Evolutionary conservation across 805 yeast genomes (phyloP), one percentile per base, ranked within the genome.

Genomic region (Candida maesae): DNA sequence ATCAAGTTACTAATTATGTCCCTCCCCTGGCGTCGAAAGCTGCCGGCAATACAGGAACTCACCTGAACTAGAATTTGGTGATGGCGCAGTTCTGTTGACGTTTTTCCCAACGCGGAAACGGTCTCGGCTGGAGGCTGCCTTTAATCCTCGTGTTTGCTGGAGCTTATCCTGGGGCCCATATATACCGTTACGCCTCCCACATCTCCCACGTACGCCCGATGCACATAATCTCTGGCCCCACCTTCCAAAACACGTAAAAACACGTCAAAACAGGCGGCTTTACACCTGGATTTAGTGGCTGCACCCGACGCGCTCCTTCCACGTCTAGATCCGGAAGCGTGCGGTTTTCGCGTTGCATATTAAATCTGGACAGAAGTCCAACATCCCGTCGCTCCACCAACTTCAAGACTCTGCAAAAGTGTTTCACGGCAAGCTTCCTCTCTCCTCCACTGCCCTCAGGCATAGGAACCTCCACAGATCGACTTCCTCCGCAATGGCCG

Each of bases 401-500:
- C 27, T 20, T 20, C 17, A 9, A 19, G 21, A 28, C 31, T 15
- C 18, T 18, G 4, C 18, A 26, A 32, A 19, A 11, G 23, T 30
- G 33, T 30, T 30, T 14, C 9, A 18, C 9, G 33, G 33, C 33
- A 30, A 30, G 13, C 23, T 30, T 11, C 35, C 26, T 6, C 35
- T 32, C 17, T 20, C 35, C 18, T 9, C 17, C 16, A 18, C 35
- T 9, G 25, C 14, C 26, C 16, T 32, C 18, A 15, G 35, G 26
- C 35, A 32, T 13, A 20, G 35, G 21, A 16, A 18, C 18, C 16
- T 18, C 13, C 27, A 18, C 14, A 21, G 18, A n/a, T 13, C 36
- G 4, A 32, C 41, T n/a, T n/a, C n/a, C 8, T 19, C 28, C 29
- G 30, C 35, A 20, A 36, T 44, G 34, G 30, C 39, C 11, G 35